Evolutionary conservation across 2,329 filamentous ascomycete species (phyloP), one percentile per base, ranked within the genome.

Genomic region (Bipolaris victoriae): DNA sequence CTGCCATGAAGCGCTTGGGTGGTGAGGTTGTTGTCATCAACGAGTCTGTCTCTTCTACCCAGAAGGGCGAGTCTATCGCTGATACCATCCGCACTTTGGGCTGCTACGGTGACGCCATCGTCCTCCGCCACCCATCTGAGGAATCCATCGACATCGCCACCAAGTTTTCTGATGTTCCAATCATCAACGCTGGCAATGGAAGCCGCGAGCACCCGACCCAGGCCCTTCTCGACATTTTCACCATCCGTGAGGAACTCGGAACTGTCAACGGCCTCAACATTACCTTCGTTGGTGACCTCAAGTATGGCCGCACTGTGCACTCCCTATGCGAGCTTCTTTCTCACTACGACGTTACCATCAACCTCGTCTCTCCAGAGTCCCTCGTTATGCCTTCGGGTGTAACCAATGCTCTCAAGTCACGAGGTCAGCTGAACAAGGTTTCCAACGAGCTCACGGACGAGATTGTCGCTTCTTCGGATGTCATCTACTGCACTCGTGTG

Each of bases 151-250:
- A 92, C 49, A 86, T 90, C 49, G 95, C 94, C 1, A 88, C 90
- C 70, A 94, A 93, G 75, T 96, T 89, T 81, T 92, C 91, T 41
- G 88, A 89, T 15, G 91, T 97, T 0, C 95, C 95, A 1, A 88
- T 99, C 72, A 94, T 99, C 83, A 99, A 99, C 75, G 95, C 92
- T 64, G 95, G 95, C 49, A 99, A 99, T 76, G 95, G 95, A 63
- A 92, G 90, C 79, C 88, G 91, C 69, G 95, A 99, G 81, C 95
- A 99, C 79, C 95, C 95, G 0, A 99, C 95, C 0, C 95, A 99
- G 79, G 95, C 95, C 0, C 95, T 99, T 84, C 83, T 99, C 20
- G 95, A 99, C 72, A 88, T 99, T 56, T 99, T 97, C 83, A 98
- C 95, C 52, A 99, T 99, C 73, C 91, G 95, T 66, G 95, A 99